These are phyloP conservation scores for Sugiyamaella xylanicola DNA, from an alignment of 1,139 yeast genomes.

Conservation along the genomic window DNA sequence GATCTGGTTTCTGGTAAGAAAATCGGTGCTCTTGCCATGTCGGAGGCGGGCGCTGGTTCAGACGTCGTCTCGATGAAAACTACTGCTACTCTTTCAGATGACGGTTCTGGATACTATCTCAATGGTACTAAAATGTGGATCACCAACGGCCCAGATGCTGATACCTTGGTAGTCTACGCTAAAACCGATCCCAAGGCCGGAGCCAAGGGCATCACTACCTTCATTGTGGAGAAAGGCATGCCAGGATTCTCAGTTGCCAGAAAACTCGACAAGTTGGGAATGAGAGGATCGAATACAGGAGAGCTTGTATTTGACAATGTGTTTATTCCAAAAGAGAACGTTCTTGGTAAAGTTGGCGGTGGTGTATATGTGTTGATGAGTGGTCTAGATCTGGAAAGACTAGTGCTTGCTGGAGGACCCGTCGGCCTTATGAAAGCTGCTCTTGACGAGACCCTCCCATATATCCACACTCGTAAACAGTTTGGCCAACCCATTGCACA, in stretches of 20 bases:
- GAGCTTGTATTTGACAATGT: conserved; percentile 41
- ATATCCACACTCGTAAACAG: conserved; percentile 41
- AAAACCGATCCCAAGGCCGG: conserved; percentile 42
- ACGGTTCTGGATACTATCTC: conserved; percentile 39
- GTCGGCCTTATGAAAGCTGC: conserved; percentile 42
- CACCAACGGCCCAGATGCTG: conserved; percentile 44
- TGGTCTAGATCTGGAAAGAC: conserved; percentile 40
- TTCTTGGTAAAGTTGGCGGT: conserved; percentile 37
- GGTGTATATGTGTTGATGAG: conserved; percentile 43
- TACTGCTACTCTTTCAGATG: conserved; percentile 37
- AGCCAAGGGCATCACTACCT: conserved; percentile 40
- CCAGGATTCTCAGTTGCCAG: conserved; percentile 40
- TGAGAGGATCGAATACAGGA: conserved; percentile 43
- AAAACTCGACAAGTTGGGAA: conserved; percentile 42
- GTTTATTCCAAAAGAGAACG: conserved; percentile 41
- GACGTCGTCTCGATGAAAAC: conserved; percentile 43
- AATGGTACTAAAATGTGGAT: conserved; percentile 45
- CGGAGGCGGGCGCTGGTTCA: conserved; percentile 43
- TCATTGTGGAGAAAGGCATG: conserved; percentile 39
- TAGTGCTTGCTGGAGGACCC: conserved; percentile 43
- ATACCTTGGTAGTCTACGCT: conserved; percentile 41
- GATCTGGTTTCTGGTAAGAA: conserved; percentile 38
- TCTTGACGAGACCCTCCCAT: conserved; percentile 41
- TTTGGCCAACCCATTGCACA: conserved; percentile 42
- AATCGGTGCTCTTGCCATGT: conserved; percentile 43